These are phyloP conservation scores for Teunomyces barrocoloradensis DNA, from an alignment of 805 yeast genomes.

Conservation along the genomic window DNA sequence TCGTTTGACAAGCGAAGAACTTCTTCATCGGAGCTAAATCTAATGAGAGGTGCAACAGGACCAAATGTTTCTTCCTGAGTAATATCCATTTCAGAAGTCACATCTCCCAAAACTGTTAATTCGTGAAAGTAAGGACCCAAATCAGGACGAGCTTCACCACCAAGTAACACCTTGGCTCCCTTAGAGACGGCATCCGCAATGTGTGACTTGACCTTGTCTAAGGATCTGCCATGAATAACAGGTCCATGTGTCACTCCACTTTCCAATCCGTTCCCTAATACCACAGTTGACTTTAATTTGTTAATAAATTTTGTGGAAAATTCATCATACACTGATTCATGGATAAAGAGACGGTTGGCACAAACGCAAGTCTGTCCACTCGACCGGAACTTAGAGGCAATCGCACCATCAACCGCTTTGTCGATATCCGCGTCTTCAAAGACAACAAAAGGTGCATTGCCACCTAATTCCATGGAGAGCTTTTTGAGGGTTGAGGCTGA, in stretches of 20 bases:
- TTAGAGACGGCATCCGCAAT: conserved; percentile 62
- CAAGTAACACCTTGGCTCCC: conserved; percentile 63
- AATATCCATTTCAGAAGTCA: conserved; percentile 54
- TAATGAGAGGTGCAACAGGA: conserved; percentile 70
- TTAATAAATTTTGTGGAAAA: conserved; percentile 50
- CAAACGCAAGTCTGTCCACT: conserved; percentile 83
- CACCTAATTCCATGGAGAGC: conserved; percentile 72
- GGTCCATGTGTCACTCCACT: conserved; percentile 72
- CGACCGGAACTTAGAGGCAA: conserved; percentile 68
- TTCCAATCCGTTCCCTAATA: conserved; percentile 62
- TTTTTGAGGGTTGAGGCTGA: conserved; percentile 64
- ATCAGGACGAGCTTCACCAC: conserved; percentile 55
- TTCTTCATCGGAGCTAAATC: conserved; percentile 62
- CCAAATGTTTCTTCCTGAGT: conserved; percentile 78
- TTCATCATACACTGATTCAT: conserved; percentile 60
- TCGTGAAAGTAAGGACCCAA: conserved; percentile 65
- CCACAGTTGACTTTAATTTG: conserved; percentile 34
- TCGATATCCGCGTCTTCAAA: conserved; percentile 72
- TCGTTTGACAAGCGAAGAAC: conserved; percentile 62
- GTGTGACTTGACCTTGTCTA: conserved; percentile 59
- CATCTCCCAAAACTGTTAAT: conserved; percentile 65
- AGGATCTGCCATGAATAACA: conserved; percentile 60
- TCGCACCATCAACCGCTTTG: conserved; percentile 62
- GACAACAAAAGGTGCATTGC: conserved; percentile 76
- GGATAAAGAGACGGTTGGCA: conserved; percentile 70